phyloP scores from a whole-genome alignment of 495 filamentous ascomycete species.

The Xylaria sp. region DNA sequence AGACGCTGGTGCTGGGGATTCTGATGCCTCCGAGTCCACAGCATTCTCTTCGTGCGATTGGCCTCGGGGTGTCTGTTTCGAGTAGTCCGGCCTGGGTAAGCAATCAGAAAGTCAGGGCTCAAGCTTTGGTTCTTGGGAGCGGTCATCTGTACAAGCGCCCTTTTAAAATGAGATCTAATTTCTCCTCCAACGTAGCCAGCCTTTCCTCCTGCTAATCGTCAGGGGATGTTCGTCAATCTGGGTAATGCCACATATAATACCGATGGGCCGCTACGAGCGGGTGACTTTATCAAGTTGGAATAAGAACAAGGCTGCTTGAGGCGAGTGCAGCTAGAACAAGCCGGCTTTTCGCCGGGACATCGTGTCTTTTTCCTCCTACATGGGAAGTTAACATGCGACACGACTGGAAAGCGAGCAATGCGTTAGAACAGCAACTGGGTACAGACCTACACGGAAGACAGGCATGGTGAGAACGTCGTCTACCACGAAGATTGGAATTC shows the following conservation, averaged over 20 bases:
- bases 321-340: conserved; percentile 54
- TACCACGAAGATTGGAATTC: conserved; percentile 43
- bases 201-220: conserved; percentile 49
- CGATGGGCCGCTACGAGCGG: conserved; percentile 43
- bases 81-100: conserved; percentile 30
- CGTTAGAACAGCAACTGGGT: conserved; percentile 8
- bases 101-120: conserved; percentile 10
- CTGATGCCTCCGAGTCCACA: conserved; percentile 23
- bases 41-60: conserved; percentile 30
- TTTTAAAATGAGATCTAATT: conserved; percentile 54
- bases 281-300: conserved; percentile 33
- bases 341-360: conserved; percentile 55
- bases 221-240: conserved; percentile 29
- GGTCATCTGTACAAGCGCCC: conserved; percentile 41
- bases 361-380: conserved; percentile 55
- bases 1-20: conserved; percentile 29
- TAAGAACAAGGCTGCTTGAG: conserved; percentile 55
- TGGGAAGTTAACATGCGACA: background rate
- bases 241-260: conserved; percentile 35
- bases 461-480: conserved; percentile 55
- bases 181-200: conserved; percentile 55
- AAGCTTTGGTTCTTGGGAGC: background rate
- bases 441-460: conserved; percentile 54
- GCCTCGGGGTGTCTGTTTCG: conserved; percentile 13
- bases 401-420: background rate